Conservation (phyloP, 345 rosid genomes). For the Firmiana major region DNA sequence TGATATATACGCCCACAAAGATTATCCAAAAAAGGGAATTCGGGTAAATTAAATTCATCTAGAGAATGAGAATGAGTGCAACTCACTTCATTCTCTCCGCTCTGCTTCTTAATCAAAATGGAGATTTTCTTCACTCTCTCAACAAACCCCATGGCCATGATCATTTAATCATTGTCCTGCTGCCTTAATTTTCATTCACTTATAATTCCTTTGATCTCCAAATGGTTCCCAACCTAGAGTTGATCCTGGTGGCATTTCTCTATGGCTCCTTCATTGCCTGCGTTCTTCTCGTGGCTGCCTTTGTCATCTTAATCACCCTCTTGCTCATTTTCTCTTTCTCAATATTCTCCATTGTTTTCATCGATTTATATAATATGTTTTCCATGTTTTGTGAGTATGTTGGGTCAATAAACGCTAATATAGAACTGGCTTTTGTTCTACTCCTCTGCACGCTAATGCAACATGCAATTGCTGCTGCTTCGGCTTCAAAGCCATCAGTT, state of each 20-base stretch:
- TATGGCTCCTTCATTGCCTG: slow-evolving; percentile 31
- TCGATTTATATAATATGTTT: slow-evolving; percentile 17
- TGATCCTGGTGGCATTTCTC: slow-evolving; percentile 36
- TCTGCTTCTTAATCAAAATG: neutral
- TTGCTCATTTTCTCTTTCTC: slow-evolving; percentile 21
- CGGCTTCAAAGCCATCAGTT: slow-evolving; percentile 11
- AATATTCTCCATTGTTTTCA: slow-evolving; percentile 21
- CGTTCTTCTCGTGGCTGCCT: slow-evolving; percentile 17
- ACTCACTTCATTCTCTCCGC: slow-evolving; percentile 33
- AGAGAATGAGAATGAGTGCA: slow-evolving; percentile 26
- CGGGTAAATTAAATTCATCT: no score
- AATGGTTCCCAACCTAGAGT: slow-evolving; percentile 39
- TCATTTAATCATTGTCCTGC: neutral
- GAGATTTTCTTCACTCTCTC: no score
- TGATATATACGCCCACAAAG: neutral
- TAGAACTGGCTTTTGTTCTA: slow-evolving; percentile 30
- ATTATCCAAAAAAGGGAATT: neutral
- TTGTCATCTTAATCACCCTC: slow-evolving; percentile 16
- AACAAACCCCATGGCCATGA: neutral
- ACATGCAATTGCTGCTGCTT: neutral
- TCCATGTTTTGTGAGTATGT: slow-evolving; percentile 2
- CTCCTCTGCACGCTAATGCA: slow-evolving; percentile 20
- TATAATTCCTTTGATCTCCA: neutral
- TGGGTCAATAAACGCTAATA: slow-evolving; percentile 15
- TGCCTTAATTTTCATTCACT: no score